A percentile compares a stretch with the other conserved stretches of the same genome.
Evolutionary conservation across 768 basidiomycete species (phyloP).

Genomic region (Neoboletus subvelutipes): DNA sequence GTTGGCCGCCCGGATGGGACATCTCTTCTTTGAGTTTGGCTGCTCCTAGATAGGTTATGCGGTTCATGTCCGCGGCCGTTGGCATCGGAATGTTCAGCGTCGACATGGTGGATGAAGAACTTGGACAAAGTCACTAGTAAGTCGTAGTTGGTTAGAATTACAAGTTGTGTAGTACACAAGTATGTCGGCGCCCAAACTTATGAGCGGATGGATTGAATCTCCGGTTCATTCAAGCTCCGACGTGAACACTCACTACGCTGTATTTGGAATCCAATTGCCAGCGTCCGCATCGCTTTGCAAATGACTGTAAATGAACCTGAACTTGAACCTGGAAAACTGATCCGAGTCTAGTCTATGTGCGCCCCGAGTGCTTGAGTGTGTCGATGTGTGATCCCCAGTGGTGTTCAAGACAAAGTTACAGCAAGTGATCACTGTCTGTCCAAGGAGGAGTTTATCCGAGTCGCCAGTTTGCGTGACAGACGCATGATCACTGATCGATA

Average conservation of each 20-base stretch:
- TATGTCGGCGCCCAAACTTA: too few relatives aligned
- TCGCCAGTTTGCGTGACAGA: not conserved
- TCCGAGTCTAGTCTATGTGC: not conserved
- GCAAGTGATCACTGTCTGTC: too few relatives aligned
- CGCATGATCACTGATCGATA: not conserved
- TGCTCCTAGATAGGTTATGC: constrained; percentile 29
- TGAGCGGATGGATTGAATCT: too few relatives aligned
- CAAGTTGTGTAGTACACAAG: too few relatives aligned
- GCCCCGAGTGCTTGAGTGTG: not conserved
- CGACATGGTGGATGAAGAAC: constrained; percentile 17
- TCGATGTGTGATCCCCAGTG: not conserved
- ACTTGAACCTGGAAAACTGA: not conserved
- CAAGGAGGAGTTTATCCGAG: not conserved
- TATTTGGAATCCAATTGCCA: too few relatives aligned
- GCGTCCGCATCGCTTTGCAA: too few relatives aligned
- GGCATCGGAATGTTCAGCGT: constrained; percentile 20
- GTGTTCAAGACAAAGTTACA: not conserved
- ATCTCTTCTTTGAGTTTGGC: constrained; percentile 28
- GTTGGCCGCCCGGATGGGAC: constrained; percentile 28
- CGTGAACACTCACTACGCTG: too few relatives aligned
- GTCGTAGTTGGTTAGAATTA: too few relatives aligned
- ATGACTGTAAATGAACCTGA: not conserved
- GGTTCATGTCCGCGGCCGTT: constrained; percentile 27
- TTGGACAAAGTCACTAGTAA: too few relatives aligned
- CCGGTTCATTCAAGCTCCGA: too few relatives aligned